Conservation (phyloP, 2,329 filamentous ascomycete species). For the Talaromyces albobiverticillius region DNA sequence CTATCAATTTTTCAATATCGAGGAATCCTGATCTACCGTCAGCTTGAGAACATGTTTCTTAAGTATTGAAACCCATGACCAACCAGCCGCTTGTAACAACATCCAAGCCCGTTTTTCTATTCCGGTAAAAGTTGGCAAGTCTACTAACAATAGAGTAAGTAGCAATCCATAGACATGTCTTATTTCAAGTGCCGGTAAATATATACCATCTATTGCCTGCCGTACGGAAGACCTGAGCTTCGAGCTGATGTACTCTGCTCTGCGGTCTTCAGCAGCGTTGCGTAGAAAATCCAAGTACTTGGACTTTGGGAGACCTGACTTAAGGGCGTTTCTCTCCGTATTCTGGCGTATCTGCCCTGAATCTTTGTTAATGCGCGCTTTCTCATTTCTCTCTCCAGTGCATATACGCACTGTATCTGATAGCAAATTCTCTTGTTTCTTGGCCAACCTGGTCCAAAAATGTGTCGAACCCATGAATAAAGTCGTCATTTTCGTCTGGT, state of each 20-base stretch:
- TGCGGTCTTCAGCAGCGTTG: neutral
- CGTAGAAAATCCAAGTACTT: too few relatives aligned
- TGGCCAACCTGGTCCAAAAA: slow-evolving; percentile 39
- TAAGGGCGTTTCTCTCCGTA: too few relatives aligned
- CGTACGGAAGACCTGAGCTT: slow-evolving; percentile 9
- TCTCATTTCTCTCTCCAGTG: neutral
- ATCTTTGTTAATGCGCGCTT: neutral
- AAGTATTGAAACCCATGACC: too few relatives aligned
- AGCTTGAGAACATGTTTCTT: too few relatives aligned
- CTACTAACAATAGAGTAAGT: too few relatives aligned
- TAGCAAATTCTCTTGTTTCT: slow-evolving; percentile 27
- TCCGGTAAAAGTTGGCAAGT: neutral
- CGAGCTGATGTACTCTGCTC: slow-evolving; percentile 6
- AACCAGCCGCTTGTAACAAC: neutral
- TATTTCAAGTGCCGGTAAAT: too few relatives aligned
- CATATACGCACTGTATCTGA: slow-evolving; percentile 4
- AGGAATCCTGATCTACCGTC: slow-evolving; percentile 35
- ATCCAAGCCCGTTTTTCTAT: slow-evolving; percentile 1
- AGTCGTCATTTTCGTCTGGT: slow-evolving; percentile 27
- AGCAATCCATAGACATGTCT: too few relatives aligned
- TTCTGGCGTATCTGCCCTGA: neutral
- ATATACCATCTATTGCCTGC: too few relatives aligned
- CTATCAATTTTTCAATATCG: slow-evolving; percentile 40
- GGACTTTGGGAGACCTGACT: too few relatives aligned
- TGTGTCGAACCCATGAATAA: slow-evolving; percentile 36